Evolutionary conservation across 2,329 filamentous ascomycete genomes (phyloP), one percentile per base, ranked within the genome.

Genomic region (Drechslerella stenobrocha): DNA sequence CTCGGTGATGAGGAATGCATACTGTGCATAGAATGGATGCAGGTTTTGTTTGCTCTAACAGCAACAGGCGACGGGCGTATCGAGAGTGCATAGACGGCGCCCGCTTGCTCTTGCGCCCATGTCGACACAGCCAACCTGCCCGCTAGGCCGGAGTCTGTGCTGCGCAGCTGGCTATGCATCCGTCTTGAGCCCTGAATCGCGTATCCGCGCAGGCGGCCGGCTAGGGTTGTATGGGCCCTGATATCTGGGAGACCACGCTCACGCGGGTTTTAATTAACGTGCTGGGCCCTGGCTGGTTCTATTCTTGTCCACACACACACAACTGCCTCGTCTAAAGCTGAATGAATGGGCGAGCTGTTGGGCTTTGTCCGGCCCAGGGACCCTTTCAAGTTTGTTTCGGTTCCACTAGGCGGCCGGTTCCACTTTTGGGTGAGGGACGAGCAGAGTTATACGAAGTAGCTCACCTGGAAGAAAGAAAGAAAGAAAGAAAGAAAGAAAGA

Each of bases 321-420:
- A 37, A 53, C 52, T 44, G 34, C 47, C 60, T 53, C 60, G 60
- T 65, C 28, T 51, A 65, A 65, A 65, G 60, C 37, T 58, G 52
- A 46, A 60, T 5, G 37, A 42, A 42, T 42, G 37, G 18, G 22
- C 3, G 37, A 5, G 15, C n/a, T 66, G 61, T 58, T 59, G 61
- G 52, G 23, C 11, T 24, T 37, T 50, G 35, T 50, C 48, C 24
- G 48, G 40, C 60, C 26, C 32, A 46, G 37, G 53, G 52, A 50
- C 61, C 61, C 58, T 66, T 50, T 66, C 60, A 66, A 52, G 53
- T 66, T 50, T 66, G 61, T 66, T 66, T 66, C 61, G 61, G 61
- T 66, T 52, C 46, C 47, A 40, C 47, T 66, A 53, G 60, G 53
- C 61, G 48, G 53, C 34, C 48, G 42, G 32, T 30, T 24, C 32